phyloP scores from a whole-genome alignment of 1,284 basidiomycete genomes.

The Chalciporus piperatoides region DNA sequence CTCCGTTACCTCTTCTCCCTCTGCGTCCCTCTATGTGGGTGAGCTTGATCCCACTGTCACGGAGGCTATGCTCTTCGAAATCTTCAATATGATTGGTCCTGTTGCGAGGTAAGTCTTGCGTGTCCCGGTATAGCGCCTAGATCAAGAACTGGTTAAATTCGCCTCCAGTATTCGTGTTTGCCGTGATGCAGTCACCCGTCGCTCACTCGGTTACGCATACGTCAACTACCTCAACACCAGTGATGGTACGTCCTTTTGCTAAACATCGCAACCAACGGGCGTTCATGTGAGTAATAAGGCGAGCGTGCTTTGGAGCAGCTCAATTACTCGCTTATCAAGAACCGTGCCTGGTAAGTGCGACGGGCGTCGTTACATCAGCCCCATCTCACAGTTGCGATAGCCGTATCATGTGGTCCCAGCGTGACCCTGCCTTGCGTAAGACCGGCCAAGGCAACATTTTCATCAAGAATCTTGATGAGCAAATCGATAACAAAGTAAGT shows the following conservation, averaged over 20 bases:
- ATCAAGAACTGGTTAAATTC: neutral
- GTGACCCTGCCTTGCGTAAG: conserved; percentile 98
- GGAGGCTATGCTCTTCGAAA: conserved; percentile 99
- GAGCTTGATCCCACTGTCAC: conserved; percentile 98
- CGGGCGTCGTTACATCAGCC: neutral
- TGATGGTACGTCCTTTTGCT: conserved; percentile 66
- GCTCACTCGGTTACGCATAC: conserved; percentile 99
- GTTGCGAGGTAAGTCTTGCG: conserved; percentile 75
- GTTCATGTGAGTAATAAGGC: conserved; percentile 42
- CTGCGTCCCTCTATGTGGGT: conserved; percentile 97
- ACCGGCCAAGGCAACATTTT: conserved; percentile 99
- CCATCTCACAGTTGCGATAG: conserved; percentile 35
- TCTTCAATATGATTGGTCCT: conserved; percentile 99
- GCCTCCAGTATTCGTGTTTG: conserved; percentile 90
- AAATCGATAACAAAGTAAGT: conserved; percentile 95
- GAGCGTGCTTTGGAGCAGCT: conserved; percentile 99
- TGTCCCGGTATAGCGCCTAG: neutral
- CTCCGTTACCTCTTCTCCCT: conserved; percentile 63
- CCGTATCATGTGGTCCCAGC: conserved; percentile 99
- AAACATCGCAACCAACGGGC: conserved; percentile 2
- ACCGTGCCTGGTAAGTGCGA: conserved; percentile 79
- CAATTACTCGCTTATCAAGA: conserved; percentile 99
- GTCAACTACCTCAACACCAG: conserved; percentile 97
- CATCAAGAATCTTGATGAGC: conserved; percentile 99
- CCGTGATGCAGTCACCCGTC: conserved; percentile 98